Base-by-base conservation (phyloP, 2,329 filamentous ascomycete genomes). In the Aspergillus aculeatinus region DNA sequence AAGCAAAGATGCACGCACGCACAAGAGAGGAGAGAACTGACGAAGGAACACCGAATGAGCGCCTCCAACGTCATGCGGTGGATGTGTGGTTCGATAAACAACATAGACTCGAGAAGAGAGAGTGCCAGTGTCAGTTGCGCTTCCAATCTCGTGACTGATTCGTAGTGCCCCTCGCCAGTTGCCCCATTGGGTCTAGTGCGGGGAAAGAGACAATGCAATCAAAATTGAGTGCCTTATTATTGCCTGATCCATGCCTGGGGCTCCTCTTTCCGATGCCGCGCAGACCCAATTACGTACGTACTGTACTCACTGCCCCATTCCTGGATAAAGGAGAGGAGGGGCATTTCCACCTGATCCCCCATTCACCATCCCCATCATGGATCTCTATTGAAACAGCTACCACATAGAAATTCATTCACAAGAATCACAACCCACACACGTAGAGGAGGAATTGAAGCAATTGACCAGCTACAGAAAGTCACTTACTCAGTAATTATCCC, bases 11-110 rank as follows among this genome's bases (percentile, higher is more conserved):
- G 33, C 33, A 35, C 11, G 5, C 33, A 35, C 11, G 5, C 33
- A 35, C 35, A 31, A 54, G 23, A 29, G 21, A n/a, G 39, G 29
- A 19, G 42, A 23, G 23, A 27, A 27, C 6, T 7, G 52, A 48
- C 52, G 52, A 48, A 55, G 52, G 52, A 55, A 47, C 23, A 19
- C 25, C 27, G 21, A 19, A n/a, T 44, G n/a, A 35, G 54, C 58
- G 54, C 50, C 55, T 59, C 57, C 56, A 57, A 65, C 65, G 65
- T 67, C 65, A 65, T 67, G 63, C 51, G 60, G 58, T 29, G 7
- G 7, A 29, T 29, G 27, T 51, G 62, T 48, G 56, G 60, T 51
- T 55, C 19, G 39, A 44, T 44, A 44, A 19, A 12, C 6, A 44
- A 44, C 16, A 42, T 27, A 35, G 12, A 12, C 33, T 33, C 2